phyloP scores from a whole-genome alignment of 2,329 filamentous ascomycete species.

The Aspergillus sp. region DNA sequence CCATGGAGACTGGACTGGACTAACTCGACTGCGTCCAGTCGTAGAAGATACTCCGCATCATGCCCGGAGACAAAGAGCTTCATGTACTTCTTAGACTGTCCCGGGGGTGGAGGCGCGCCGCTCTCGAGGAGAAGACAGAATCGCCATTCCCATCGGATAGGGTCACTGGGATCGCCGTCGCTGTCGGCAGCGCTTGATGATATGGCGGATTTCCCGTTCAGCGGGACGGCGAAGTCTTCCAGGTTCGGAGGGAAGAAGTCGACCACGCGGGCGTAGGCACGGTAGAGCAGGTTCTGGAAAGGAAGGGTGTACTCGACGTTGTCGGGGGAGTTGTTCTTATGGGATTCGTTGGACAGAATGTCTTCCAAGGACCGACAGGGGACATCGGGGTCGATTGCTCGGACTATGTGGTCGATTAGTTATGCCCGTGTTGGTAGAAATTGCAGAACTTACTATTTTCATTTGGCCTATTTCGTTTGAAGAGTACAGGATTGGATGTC shows the following conservation, averaged over 20 bases:
- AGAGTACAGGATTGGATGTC: constrained; percentile 2
- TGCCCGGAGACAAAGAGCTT: constrained; percentile 60
- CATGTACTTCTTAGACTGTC: constrained; percentile 40
- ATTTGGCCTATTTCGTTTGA: constrained; percentile 29
- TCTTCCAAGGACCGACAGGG: constrained; percentile 33
- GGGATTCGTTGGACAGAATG: constrained; percentile 40
- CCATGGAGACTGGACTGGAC: constrained; percentile 14
- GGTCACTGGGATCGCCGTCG: constrained; percentile 21
- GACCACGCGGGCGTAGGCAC: constrained; percentile 62
- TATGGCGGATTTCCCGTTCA: constrained; percentile 41
- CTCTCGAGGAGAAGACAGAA: constrained; percentile 75
- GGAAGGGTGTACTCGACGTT: constrained; percentile 47
- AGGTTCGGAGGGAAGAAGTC: constrained; percentile 67
- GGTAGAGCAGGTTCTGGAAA: constrained; percentile 65
- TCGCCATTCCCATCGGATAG: constrained; percentile 64
- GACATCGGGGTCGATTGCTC: constrained; percentile 36
- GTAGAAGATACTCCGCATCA: constrained; percentile 48
- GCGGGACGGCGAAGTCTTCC: constrained; percentile 56
- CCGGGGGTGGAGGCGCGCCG: constrained; percentile 33
- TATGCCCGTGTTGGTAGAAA: background rate
- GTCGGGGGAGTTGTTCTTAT: constrained; percentile 39
- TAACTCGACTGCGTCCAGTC: constrained; percentile 47
- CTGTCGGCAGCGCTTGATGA: constrained; percentile 34
- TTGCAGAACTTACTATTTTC: constrained; percentile 28
- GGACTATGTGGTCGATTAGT: constrained; percentile 30